Conservation (phyloP, 1,284 basidiomycete species). For the Tremellales sp. region DNA sequence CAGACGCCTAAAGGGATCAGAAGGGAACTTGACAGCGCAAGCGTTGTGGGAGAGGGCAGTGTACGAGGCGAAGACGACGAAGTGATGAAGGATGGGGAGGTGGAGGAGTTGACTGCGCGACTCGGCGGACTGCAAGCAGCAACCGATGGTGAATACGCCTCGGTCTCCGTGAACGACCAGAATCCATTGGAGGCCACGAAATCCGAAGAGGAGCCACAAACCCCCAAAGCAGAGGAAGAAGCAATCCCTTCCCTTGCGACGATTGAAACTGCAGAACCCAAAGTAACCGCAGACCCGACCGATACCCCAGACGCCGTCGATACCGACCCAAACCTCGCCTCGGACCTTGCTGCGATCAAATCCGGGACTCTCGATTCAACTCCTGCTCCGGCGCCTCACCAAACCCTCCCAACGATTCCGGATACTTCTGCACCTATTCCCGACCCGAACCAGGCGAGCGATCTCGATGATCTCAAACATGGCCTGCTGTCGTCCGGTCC, state of each 20-base stretch:
- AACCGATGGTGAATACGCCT: not conserved
- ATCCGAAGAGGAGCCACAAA: not conserved
- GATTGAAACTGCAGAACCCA: not conserved
- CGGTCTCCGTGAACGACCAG: not conserved
- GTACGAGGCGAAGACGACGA: slow-evolving; percentile 17
- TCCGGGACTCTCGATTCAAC: slow-evolving; percentile 9
- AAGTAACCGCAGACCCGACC: slow-evolving; percentile 4
- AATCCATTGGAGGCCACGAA: slow-evolving; percentile 1
- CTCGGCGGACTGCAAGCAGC: slow-evolving; percentile 11
- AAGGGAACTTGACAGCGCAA: slow-evolving; percentile 26
- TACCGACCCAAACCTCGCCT: slow-evolving; percentile 22
- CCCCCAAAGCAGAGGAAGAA: not conserved
- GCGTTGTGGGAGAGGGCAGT: slow-evolving; percentile 22
- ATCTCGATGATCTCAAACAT: slow-evolving; percentile 26
- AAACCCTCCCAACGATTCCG: too few relatives aligned
- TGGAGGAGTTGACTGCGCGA: slow-evolving; percentile 6
- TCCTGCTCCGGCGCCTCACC: slow-evolving; percentile 16
- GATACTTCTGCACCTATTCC: too few relatives aligned
- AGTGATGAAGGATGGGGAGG: slow-evolving; percentile 3
- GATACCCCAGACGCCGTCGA: not conserved
- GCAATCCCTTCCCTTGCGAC: not conserved
- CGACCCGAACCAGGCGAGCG: slow-evolving; percentile 24
- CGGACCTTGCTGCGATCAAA: slow-evolving; percentile 28
- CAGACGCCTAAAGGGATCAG: slow-evolving; percentile 39
- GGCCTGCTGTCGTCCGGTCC: too few relatives aligned